Percentiles rank a stretch among this genome's conserved stretches.
phyloP scores from a whole-genome alignment of 139 green algal species.

The Deuterostichococcus epilithicus region DNA sequence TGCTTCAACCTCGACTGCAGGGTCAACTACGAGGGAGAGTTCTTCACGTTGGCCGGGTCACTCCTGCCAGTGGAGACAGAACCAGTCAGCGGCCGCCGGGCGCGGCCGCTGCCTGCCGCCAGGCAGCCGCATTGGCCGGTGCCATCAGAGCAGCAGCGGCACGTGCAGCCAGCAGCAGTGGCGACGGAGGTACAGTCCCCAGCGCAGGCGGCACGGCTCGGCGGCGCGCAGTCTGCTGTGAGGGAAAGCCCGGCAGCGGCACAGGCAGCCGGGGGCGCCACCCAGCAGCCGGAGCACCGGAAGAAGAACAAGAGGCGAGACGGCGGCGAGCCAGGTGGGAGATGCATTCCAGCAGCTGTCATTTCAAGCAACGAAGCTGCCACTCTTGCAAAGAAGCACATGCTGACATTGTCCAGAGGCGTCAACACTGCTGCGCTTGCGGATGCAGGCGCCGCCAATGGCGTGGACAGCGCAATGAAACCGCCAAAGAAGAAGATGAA shows the following conservation, averaged over 20 bases:
- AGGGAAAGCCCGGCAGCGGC: not conserved
- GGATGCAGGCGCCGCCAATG: not conserved
- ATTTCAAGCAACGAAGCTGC: not conserved
- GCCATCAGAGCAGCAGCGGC: constrained; percentile 1
- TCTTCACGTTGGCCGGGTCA: constrained; percentile 28
- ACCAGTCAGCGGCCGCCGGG: constrained; percentile 6
- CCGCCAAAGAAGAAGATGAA: constrained; percentile 23
- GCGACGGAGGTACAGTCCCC: no score
- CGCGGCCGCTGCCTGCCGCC: no score
- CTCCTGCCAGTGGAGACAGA: constrained; percentile 21
- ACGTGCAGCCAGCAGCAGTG: no score
- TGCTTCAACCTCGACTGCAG: not conserved
- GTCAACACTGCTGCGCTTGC: not conserved
- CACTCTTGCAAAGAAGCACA: not conserved
- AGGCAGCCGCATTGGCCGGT: not conserved
- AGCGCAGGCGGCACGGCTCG: no score
- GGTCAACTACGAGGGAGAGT: constrained; percentile 17
- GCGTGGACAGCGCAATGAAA: not conserved
- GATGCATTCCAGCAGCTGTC: not conserved
- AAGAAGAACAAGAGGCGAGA: constrained; percentile 7
- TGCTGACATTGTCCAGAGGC: not conserved
- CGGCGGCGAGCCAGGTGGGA: not conserved
- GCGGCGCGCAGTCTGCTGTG: not conserved
- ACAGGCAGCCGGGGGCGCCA: not conserved
- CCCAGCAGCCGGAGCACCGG: constrained; percentile 6